Evolutionary conservation across 75 land plant genomes (phyloP).

Genomic region (Pseudotsuga menziesii): DNA sequence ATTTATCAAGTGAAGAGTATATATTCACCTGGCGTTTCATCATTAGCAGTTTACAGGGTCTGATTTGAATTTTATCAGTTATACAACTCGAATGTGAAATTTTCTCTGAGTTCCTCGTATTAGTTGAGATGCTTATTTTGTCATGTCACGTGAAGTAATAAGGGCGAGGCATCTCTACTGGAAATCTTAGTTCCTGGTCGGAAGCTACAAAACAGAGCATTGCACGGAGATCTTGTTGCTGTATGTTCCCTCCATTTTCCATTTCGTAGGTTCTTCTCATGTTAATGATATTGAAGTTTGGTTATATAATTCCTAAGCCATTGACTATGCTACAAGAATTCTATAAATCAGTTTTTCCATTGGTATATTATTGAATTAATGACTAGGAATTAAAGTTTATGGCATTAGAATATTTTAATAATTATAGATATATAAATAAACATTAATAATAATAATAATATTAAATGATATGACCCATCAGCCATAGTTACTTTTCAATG

Average conservation of each 20-base stretch:
- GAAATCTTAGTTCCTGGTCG: constrained; percentile 24
- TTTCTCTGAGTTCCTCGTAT: not conserved
- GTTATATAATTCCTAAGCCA: no score
- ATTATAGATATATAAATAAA: no score
- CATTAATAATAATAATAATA: no score
- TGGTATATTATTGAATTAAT: no score
- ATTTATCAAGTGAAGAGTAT: not conserved
- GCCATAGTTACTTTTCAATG: no score
- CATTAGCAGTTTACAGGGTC: not conserved
- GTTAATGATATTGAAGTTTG: no score
- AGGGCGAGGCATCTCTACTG: constrained; percentile 21
- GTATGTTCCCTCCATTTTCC: constrained; percentile 12
- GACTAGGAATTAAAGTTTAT: no score
- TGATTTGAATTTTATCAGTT: not conserved
- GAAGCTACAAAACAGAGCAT: constrained; percentile 22
- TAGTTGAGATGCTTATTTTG: not conserved
- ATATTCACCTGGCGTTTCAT: not conserved
- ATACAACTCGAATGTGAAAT: not conserved
- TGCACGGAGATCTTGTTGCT: constrained; percentile 21
- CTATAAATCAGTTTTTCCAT: no score
- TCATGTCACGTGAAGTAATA: constrained; percentile 13
- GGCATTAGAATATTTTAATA: no score
- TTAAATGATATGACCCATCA: no score
- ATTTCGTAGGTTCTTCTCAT: not conserved
- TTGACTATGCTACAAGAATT: no score